Percentiles rank a stretch among this genome's conserved stretches.
Evolutionary conservation across 2,329 filamentous ascomycete genomes (phyloP).

Genomic region (Trichoderma sp.): DNA sequence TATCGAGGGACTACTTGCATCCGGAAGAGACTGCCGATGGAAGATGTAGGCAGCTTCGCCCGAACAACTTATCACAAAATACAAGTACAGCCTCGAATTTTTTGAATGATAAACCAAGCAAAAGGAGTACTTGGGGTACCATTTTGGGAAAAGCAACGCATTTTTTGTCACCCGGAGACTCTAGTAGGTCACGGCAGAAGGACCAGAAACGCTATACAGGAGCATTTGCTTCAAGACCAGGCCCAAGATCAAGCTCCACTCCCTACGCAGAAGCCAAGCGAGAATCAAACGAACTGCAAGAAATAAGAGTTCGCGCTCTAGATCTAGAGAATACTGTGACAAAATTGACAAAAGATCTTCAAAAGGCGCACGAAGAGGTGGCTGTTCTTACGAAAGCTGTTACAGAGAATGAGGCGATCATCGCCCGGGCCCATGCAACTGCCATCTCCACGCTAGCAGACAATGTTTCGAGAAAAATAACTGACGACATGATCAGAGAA

Average conservation of each 20-base stretch:
- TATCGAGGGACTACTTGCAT: fast-evolving
- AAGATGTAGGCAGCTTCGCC: no score
- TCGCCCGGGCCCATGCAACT: background rate
- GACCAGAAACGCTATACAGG: no score
- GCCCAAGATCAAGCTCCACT: no score
- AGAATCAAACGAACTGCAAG: background rate
- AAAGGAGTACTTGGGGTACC: no score
- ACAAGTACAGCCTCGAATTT: no score
- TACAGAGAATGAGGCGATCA: background rate
- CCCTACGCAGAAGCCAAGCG: background rate
- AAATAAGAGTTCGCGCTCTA: fast-evolving
- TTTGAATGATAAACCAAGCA: fast-evolving
- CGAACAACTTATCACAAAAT: no score
- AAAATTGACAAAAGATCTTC: background rate
- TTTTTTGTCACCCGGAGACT: no score
- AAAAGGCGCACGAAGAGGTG: background rate
- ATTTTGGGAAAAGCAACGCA: no score
- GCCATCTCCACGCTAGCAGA: background rate
- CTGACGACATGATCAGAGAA: background rate
- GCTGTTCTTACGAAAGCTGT: background rate
- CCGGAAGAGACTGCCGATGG: no score
- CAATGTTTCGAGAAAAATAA: background rate
- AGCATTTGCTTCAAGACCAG: no score
- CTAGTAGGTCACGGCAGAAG: fast-evolving
- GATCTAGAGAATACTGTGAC: background rate